Base-by-base conservation (phyloP, 164 flowering plant genomes). In the Piper betle region DNA sequence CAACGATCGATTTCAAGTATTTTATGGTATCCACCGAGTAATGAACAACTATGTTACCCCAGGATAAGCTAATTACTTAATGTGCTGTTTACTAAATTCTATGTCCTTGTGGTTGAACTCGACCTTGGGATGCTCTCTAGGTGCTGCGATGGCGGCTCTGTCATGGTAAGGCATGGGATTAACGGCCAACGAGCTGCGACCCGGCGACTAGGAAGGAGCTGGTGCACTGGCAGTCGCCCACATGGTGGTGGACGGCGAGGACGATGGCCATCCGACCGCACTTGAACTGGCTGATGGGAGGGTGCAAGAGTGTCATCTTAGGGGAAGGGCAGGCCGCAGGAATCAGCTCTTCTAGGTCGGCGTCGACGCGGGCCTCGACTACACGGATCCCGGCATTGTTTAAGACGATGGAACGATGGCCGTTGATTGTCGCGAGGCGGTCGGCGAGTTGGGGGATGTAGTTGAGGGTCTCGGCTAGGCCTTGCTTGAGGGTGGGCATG, bases 341-440 rank as follows among this genome's bases (percentile, higher is more conserved):
- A 55, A 65, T 62, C 6, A 16, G 5, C 43, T 65, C 68, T 2
- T 17, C 64, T 20, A 66, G 15, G 4, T 54, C 43, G n/a, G 18
- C 9, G 6, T n/a, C 38, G 12, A 61, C 42, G 3, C 53, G n/a
- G 64, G 69, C 41, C 20, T 66, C 69, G 50, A 66, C 64, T 7
- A 66, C 12, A 12, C 61, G 64, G 19, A 66, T 41, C 2, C 69
- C 69, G 37, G 64, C 64, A 41, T 61, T 57, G 48, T 61, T 66
- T 25, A 66, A 55, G 18, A 61, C 37, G 25, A 66, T 61, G 38
- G 43, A 37, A 1, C 17, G 60, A 17, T 52, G 57, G 25, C 53
- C 40, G 6, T 40, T 41, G 15, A 61, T 64, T 18, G 20, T 19
- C 0, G 64, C 17, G 16, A 61, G 55, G 15, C 69, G 60, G 6